Base-by-base conservation (phyloP, 2,329 filamentous ascomycete genomes). In the Ceratocystis papillata region DNA sequence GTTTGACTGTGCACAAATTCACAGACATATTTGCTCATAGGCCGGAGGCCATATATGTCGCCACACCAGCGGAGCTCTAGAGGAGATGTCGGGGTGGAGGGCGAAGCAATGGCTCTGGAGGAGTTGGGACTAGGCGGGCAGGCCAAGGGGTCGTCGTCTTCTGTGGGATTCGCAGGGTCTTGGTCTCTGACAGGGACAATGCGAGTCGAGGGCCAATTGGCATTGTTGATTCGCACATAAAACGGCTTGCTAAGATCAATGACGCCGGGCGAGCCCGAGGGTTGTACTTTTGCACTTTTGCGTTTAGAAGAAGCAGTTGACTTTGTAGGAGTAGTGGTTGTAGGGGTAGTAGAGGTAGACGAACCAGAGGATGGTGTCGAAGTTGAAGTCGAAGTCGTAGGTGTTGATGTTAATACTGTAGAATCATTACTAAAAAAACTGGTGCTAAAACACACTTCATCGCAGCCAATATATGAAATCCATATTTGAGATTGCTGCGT, bases 401-500 rank as follows among this genome's bases (percentile, higher is more conserved):
- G 25, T 44, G 62, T 50, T 41, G 41, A 41, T 37, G 61, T 61
- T 41, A 37, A 55, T 37, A 48, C 45, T 41, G 78, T 75, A 67
- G 75, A 75, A 62, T 77, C 74, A 61, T 79, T 76, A 8, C 79
- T 77, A 70, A 87, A 88, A 73, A 82, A 79, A 74, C 85, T 88
- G 22, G 87, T 88, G 75, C 82, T 86, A 76, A 92, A 92, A 76
- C 83, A 86, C 69, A 92, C 83, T 74, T 90, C 87, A 71, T 89
- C 88, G 73, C 86, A 85, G 22, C 87, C 87, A 71, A 93, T 85
- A 73, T 90, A 88, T 68, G 86, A 87, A 72, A 92, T 88, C 87
- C 88, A 92, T 73, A 92, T 87, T 73, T 88, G 85, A 71, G 86
- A 83, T 59, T 85, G 83, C 73, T 88, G 82, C 59, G 80, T 79